These are phyloP conservation scores for Rhododendron griersonianum DNA, from an alignment of 148 eudicot genomes.

Conservation along the genomic window DNA sequence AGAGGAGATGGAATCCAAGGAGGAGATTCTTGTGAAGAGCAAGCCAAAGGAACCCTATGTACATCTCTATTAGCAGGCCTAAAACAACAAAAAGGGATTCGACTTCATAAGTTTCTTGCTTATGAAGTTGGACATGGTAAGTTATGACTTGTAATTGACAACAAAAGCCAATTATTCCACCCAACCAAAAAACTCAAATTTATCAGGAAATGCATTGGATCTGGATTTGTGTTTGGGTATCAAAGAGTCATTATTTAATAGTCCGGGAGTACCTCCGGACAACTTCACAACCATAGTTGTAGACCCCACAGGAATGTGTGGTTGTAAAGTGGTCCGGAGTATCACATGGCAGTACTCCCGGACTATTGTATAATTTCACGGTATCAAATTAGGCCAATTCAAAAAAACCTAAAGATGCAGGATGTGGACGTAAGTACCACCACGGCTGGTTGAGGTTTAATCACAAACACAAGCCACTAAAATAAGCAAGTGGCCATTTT, in stretches of 20 bases:
- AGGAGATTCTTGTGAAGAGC: background rate
- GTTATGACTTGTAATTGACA: background rate
- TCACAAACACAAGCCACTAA: background rate
- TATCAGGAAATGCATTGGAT: background rate
- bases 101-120: background rate
- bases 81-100: background rate
- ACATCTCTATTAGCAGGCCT: background rate
- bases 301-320: too few species aligned
- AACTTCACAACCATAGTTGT: too few species aligned
- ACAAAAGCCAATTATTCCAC: background rate
- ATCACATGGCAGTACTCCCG: too few species aligned
- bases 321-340: too few species aligned
- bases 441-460: background rate
- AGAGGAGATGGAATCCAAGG: background rate
- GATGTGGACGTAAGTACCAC: background rate
- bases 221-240: background rate
- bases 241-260: too few species aligned
- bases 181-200: background rate
- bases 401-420: background rate
- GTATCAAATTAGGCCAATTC: background rate
- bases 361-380: background rate
- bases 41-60: background rate
- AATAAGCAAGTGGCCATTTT: background rate
- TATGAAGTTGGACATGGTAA: background rate
- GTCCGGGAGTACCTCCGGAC: too few species aligned